Base-by-base conservation (phyloP, 148 eudicot genomes). In the Nyssa sinensis region DNA sequence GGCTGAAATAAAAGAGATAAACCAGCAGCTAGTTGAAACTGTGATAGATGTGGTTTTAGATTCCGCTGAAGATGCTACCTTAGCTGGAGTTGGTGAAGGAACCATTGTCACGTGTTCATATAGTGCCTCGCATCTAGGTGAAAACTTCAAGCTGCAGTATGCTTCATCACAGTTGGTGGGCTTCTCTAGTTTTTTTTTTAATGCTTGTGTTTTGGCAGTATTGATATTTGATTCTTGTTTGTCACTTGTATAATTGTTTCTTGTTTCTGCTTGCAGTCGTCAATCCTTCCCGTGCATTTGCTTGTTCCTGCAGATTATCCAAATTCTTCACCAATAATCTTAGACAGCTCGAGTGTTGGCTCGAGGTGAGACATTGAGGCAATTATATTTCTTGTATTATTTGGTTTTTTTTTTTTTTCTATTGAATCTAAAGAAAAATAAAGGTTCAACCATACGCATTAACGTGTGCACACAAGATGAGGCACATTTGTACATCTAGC, bases 291-390 rank as follows among this genome's bases (percentile, higher is more conserved):
- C 21, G 47, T 83, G 55, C 71, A 75, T 9, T 57, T 85, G 77
- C 61, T 87, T 16, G 81, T 87, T 65, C 77, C 85, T 27, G 73
- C 67, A 11, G 69, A 76, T 55, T 88, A 88, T 67, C 91, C 91
- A 0, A 34, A 67, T 33, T 85, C 73, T 49, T 75, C 87, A 39
- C 91, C 85, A 44, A 71, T 63, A 73, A 67, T 87, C 39, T 7
- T 81, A 49, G 78, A 75, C 53, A 32, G 57, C 39, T 30, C 53
- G 28, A 71, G 83, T 59, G 59, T 31, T 70, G 37, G 61, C 25
- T 47, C 30, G 41, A 19, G 75, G 91, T 83, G 64, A 81, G 85
- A 72, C 67, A 80, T 62, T 64, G 64, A n/a, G 37, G 75, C 25
- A 24, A 5, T 64, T 19, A 34, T 4, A 2, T 53, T 44, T 29